Base-by-base conservation (phyloP, 192 early-diverging fungal genomes). In the Podila epicladia region DNA sequence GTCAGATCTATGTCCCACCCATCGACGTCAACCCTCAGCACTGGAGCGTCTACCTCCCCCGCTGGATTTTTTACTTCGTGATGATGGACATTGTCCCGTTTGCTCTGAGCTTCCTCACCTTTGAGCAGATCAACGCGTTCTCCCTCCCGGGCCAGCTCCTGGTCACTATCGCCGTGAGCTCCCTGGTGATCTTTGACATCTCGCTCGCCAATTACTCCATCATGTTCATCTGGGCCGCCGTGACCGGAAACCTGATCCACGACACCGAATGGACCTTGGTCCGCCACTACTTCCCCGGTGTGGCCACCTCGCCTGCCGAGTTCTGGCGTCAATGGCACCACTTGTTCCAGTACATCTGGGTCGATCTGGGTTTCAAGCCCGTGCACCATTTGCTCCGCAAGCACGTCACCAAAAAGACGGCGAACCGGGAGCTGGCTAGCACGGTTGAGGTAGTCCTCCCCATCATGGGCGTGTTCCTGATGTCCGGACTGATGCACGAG, bases 321-420 rank as follows among this genome's bases (percentile, higher is more conserved):
- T 79, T 79, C 59, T 79, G 76, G 76, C 69, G 69, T 11, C 76
- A 72, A 37, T 79, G 76, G 76, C 76, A 79, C 32, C 76, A 79
- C 50, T 65, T 79, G 8, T 79, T 79, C 67, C 57, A 73, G 51
- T 69, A 73, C 33, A 73, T 80, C 60, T 80, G 77, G 71, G 71
- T 80, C 55, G 77, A 80, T 32, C 71, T 73, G 5, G 70, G 77
- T 0, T 72, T 72, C 71, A 72, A 73, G 28, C 77, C 77, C 28
- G 57, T 65, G 3, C 51, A 69, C 9, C 77, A 80, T 26, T 5
- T 80, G n/a, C 37, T 80, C 29, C 59, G 24, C 51, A 80, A 80
- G 65, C n/a, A 80, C 51, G 48, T 80, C 17, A 65, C 71, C 12
- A 38, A 38, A 17, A 62, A 37, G 32, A 8, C 57, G 15, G 33